Conservation (phyloP, 345 rosid genomes). For the Cochlearia excelsa region DNA sequence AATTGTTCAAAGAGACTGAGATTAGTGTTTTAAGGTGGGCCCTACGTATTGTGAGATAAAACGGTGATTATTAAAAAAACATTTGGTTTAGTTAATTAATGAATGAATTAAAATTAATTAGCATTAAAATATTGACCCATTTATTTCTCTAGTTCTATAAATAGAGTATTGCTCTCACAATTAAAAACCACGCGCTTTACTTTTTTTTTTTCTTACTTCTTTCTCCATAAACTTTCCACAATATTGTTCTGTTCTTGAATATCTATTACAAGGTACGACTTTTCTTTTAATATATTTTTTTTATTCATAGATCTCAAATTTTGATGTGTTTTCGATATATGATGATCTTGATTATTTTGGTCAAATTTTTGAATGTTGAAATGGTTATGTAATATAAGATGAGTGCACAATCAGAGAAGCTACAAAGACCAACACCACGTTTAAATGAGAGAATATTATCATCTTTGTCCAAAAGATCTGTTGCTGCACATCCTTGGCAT, state of each 20-base stretch:
- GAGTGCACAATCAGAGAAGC: slow-evolving; percentile 31
- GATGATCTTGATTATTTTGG: neutral
- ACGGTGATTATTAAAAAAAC: slow-evolving; percentile 16
- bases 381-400: slow-evolving; percentile 18
- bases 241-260: slow-evolving; percentile 25
- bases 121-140: slow-evolving; percentile 22
- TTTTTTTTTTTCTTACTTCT: neutral
- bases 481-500: slow-evolving; percentile 99
- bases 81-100: neutral
- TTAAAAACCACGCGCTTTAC: slow-evolving; percentile 32
- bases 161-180: slow-evolving; percentile 21
- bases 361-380: neutral
- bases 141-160: slow-evolving; percentile 28
- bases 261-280: slow-evolving; percentile 31
- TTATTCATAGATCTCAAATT: slow-evolving; percentile 11
- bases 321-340: slow-evolving; percentile 5
- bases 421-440: slow-evolving; percentile 46
- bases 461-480: slow-evolving; percentile 80
- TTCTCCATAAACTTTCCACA: slow-evolving; percentile 4
- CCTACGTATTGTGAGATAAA: neutral
- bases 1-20: slow-evolving; percentile 32
- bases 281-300: neutral
- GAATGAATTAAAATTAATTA: slow-evolving; percentile 2
- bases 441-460: slow-evolving; percentile 94
- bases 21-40: slow-evolving; percentile 32